A percentile compares a stretch with the other conserved stretches of the same genome.
phyloP scores from a whole-genome alignment of 768 basidiomycete species.

The Boletus reticuloceps region DNA sequence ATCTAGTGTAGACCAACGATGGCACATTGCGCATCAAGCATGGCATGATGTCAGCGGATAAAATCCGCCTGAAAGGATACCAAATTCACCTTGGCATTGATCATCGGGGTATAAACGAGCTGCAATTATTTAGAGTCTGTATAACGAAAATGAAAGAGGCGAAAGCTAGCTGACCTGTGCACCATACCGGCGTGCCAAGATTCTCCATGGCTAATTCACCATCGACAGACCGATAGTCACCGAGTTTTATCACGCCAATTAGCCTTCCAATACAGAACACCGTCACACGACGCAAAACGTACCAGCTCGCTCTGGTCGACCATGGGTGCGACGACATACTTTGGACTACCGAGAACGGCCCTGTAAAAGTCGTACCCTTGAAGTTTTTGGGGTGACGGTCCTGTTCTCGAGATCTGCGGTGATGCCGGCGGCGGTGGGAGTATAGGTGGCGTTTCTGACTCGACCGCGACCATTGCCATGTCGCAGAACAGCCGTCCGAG shows the following conservation, averaged over 20 bases:
- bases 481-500: neutral
- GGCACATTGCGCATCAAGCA: neutral
- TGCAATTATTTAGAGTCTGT: slow-evolving; percentile 31
- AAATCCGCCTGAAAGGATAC: neutral
- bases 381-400: slow-evolving; percentile 39
- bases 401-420: neutral
- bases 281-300: slow-evolving; percentile 28
- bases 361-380: slow-evolving; percentile 83
- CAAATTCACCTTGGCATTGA: slow-evolving; percentile 75
- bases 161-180: slow-evolving; percentile 52
- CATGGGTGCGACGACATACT: slow-evolving; percentile 95
- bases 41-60: neutral
- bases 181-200: slow-evolving; percentile 77
- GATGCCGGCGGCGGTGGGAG: neutral
- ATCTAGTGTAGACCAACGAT: slow-evolving; percentile 40
- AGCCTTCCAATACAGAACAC: neutral
- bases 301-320: slow-evolving; percentile 97
- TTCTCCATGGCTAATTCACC: slow-evolving; percentile 79
- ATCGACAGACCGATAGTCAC: neutral
- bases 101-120: slow-evolving; percentile 98
- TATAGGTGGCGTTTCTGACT: neutral
- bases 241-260: neutral
- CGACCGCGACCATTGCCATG: slow-evolving; percentile 5
- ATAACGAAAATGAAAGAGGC: no score
- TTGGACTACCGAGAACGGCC: slow-evolving; percentile 77